Base-by-base conservation (phyloP, 2,329 filamentous ascomycete species). In the Cordyceps pruinosa region DNA sequence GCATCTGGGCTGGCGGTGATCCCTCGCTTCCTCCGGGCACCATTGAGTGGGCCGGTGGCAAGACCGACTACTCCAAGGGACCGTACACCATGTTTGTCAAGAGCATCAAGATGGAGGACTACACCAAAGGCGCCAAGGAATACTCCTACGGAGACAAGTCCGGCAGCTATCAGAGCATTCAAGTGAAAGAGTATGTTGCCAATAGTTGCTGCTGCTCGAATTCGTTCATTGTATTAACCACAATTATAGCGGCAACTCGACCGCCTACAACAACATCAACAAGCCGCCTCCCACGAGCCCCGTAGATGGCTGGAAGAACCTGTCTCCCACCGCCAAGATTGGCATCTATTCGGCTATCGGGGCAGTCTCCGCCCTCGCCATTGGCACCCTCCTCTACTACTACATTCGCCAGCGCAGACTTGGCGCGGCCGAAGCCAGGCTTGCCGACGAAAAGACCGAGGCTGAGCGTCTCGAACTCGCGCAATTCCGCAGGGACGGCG, bases 11-110 rank as follows among this genome's bases (percentile, higher is more conserved):
- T 52, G 78, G 82, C 57, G 78, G 85, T 60, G 78, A 89, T 61
- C 72, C 82, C 6, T 66, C 73, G 41, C 69, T 85, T 66, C 70
- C 79, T 42, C 44, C 78, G 51, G 76, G 80, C 13, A 87, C 84
- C 2, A 81, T 86, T 52, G 74, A 84, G 57, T 90, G 87, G 87
- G 87, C 87, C 58, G 86, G 86, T 56, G 87, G 87, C 58, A 65
- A 75, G 53, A 89, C 87, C 42, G 78, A 90, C 68, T 92, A 86
- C 69, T 67, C 69, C 50, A 66, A 81, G 26, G 85, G 76, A 0
- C 89, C 89, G 0, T 93, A 82, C 74, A 84, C 78, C 64, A 92
- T 92, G 88, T 84, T 82, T 59, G 80, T 93, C 62, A 82, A 88
- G 75, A 82, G 77, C 30, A 75, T 75, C 13, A 68, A 67, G 19